phyloP scores from a whole-genome alignment of 2,329 filamentous ascomycete species.

The Pseudogymnoascus sp. region DNA sequence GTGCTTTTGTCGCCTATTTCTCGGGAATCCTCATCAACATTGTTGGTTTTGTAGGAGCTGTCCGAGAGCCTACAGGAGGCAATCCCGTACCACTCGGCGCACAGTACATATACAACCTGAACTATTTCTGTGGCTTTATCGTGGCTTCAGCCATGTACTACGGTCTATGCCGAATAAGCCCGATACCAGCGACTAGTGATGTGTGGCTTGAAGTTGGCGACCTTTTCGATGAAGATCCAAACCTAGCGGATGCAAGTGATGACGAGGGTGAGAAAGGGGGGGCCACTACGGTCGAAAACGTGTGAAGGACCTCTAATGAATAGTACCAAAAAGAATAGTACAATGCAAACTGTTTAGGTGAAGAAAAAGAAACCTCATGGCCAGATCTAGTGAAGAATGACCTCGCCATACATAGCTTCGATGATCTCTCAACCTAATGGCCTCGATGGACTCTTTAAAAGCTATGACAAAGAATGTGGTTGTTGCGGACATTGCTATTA shows the following conservation, averaged over 20 bases:
- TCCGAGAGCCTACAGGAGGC: slow-evolving; percentile 43
- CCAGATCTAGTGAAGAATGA: background rate
- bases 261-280: background rate
- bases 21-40: slow-evolving; percentile 82
- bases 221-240: slow-evolving; percentile 42
- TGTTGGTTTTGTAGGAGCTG: slow-evolving; percentile 78
- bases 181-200: slow-evolving; percentile 65
- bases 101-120: slow-evolving; percentile 79
- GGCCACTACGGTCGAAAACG: background rate
- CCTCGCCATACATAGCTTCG: background rate
- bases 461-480: no score
- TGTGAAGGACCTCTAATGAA: background rate
- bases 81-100: slow-evolving; percentile 57
- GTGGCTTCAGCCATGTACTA: slow-evolving; percentile 62
- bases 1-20: slow-evolving; percentile 75
- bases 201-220: slow-evolving; percentile 71
- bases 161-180: slow-evolving; percentile 57
- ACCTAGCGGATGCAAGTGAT: background rate
- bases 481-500: no score
- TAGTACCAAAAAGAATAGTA: background rate
- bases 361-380: background rate
- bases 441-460: no score
- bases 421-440: background rate
- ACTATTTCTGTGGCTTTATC: slow-evolving; percentile 81
- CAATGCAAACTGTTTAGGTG: background rate